Evolutionary conservation across 352 stramenopile genomes (phyloP).

Genomic region (Phytopythium vexans): DNA sequence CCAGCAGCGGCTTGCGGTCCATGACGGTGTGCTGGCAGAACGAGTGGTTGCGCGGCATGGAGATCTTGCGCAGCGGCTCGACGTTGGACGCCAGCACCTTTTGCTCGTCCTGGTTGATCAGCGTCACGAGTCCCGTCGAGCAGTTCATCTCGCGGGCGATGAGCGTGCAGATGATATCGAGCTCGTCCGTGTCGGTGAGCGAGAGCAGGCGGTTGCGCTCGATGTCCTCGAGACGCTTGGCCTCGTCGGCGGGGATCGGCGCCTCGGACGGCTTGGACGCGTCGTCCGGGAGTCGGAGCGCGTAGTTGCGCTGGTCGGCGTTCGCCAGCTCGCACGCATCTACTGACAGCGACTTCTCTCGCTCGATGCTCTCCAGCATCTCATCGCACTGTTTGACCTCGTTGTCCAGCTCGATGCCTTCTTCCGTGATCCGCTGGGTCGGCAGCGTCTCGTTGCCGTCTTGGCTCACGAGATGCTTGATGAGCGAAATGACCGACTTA

Average conservation of each 20-base stretch:
- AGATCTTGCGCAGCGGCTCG: slow-evolving; percentile 14
- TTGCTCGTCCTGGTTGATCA: slow-evolving; percentile 36
- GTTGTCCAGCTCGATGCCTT: slow-evolving; percentile 9
- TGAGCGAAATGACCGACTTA: slow-evolving; percentile 19
- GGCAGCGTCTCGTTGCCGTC: neutral
- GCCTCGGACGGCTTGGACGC: slow-evolving; percentile 13
- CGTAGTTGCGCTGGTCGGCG: slow-evolving; percentile 28
- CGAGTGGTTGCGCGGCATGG: slow-evolving; percentile 36
- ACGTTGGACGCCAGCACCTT: slow-evolving; percentile 41
- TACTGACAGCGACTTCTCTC: slow-evolving; percentile 12
- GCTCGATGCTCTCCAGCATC: slow-evolving; percentile 4
- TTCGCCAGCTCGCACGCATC: slow-evolving; percentile 29
- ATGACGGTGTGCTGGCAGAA: slow-evolving; percentile 62
- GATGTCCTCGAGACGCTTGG: slow-evolving; percentile 12
- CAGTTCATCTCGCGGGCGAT: slow-evolving; percentile 31
- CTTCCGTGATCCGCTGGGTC: slow-evolving; percentile 5
- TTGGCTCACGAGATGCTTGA: slow-evolving; percentile 24
- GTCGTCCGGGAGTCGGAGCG: slow-evolving; percentile 23
- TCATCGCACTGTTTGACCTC: slow-evolving; percentile 4
- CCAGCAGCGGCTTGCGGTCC: slow-evolving; percentile 35
- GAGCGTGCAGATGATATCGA: slow-evolving; percentile 51
- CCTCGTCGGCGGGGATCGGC: slow-evolving; percentile 29
- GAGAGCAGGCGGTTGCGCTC: slow-evolving; percentile 26
- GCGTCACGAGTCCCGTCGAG: slow-evolving; percentile 38
- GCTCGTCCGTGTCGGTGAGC: slow-evolving; percentile 33